Percentiles rank a stretch among this genome's conserved stretches.
phyloP scores from a whole-genome alignment of 2,329 filamentous ascomycete species.

The Metarhizium robertsii region DNA sequence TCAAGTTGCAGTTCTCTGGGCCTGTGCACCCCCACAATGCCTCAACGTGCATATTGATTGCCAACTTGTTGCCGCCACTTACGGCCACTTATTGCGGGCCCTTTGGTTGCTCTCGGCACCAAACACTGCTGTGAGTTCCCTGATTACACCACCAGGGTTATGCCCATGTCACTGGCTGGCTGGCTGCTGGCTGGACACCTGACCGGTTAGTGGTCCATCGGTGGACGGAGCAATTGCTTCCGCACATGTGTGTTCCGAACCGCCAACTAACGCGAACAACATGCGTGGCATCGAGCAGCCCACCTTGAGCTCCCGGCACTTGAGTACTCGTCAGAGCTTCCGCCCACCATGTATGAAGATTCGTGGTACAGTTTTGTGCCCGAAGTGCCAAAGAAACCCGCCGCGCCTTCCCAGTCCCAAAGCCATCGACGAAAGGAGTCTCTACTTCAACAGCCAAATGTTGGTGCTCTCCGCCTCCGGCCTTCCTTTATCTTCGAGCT shows the following conservation, averaged over 20 bases:
- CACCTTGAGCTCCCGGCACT: slow-evolving; percentile 1
- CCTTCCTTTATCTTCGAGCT: not conserved
- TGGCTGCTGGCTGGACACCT: too few species aligned
- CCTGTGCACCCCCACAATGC: not conserved
- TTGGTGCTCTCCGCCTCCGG: slow-evolving; percentile 24
- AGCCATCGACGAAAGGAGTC: slow-evolving; percentile 60
- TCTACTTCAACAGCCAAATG: slow-evolving; percentile 57
- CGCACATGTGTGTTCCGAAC: not conserved
- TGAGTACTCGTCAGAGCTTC: not conserved
- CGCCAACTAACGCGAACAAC: not conserved
- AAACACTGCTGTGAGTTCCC: not conserved
- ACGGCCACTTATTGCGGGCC: not conserved
- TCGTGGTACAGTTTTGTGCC: slow-evolving; percentile 75
- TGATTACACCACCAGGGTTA: not conserved
- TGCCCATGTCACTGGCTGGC: not conserved
- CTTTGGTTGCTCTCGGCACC: not conserved
- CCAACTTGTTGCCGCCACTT: not conserved
- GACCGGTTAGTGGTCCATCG: not conserved
- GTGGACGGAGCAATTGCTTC: slow-evolving; percentile 6
- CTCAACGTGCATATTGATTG: too few species aligned
- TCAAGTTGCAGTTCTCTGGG: not conserved
- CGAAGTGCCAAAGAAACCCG: slow-evolving; percentile 43
- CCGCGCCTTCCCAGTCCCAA: slow-evolving; percentile 31
- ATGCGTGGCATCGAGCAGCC: slow-evolving; percentile 16
- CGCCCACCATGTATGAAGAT: slow-evolving; percentile 63